These are phyloP conservation scores for Aegilops speltoides DNA, from an alignment of 176 grass and related monocot genomes.

Conservation along the genomic window DNA sequence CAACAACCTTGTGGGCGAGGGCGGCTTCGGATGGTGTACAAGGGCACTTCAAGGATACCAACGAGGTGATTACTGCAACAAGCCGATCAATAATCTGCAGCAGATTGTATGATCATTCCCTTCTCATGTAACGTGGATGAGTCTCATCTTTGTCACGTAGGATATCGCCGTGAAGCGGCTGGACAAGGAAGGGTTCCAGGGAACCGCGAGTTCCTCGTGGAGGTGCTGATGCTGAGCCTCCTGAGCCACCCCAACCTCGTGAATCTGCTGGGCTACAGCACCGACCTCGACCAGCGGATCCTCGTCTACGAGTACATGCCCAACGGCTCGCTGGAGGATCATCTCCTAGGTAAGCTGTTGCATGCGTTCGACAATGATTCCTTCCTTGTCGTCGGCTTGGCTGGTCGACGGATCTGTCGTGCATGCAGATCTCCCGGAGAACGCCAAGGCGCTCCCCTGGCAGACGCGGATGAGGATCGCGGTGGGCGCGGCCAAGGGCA, in stretches of 20 bases:
- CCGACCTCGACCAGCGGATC: conserved; percentile 65
- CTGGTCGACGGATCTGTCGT: not conserved
- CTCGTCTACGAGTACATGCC: conserved; percentile 88
- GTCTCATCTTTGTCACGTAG: not conserved
- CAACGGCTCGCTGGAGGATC: conserved; percentile 65
- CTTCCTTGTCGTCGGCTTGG: not conserved
- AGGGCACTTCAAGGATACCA: conserved; percentile 43
- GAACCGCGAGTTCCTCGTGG: conserved; percentile 81
- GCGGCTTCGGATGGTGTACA: conserved; percentile 86
- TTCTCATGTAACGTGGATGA: no score
- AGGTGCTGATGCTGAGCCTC: conserved; percentile 87
- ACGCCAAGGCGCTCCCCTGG: conserved; percentile 57
- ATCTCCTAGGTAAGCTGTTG: conserved; percentile 56
- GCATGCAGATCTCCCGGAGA: conserved; percentile 49
- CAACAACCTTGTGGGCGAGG: conserved; percentile 73
- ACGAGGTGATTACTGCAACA: conserved; percentile 6
- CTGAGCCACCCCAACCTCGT: conserved; percentile 82
- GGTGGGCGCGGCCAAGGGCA: conserved; percentile 67
- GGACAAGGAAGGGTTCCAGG: conserved; percentile 66
- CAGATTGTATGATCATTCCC: no score
- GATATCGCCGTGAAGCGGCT: conserved; percentile 82
- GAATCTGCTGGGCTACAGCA: conserved; percentile 68
- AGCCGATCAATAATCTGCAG: no score
- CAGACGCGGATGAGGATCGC: conserved; percentile 77
- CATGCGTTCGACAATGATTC: no score